These are phyloP conservation scores for Aureobasidium sp. DNA, from an alignment of 2,329 filamentous ascomycete species.

Conservation along the genomic window DNA sequence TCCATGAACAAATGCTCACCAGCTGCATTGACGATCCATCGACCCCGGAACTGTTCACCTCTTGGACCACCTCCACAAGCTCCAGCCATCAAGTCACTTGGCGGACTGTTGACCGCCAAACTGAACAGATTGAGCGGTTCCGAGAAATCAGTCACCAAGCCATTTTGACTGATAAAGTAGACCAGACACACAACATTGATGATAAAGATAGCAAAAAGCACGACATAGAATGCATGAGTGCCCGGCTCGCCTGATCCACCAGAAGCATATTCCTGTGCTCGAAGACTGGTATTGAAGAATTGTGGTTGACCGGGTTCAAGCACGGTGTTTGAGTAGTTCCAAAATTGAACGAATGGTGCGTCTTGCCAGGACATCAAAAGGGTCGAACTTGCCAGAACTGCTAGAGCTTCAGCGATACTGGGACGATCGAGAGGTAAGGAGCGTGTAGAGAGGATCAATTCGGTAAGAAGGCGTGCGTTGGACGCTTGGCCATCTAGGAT, in stretches of 20 bases:
- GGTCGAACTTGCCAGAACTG: conserved; percentile 62
- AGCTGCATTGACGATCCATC: conserved; percentile 29
- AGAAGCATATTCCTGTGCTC: conserved; percentile 63
- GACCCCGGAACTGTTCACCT: conserved; percentile 42
- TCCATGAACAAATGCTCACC: conserved; percentile 48
- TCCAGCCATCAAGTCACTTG: conserved; percentile 45
- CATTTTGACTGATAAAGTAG: conserved; percentile 54
- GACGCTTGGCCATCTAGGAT: conserved; percentile 37
- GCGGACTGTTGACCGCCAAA: conserved; percentile 60
- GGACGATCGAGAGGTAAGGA: conserved; percentile 50
- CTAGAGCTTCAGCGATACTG: conserved; percentile 65
- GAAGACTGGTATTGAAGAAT: conserved; percentile 57
- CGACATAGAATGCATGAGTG: conserved; percentile 59
- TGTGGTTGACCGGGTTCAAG: conserved; percentile 46
- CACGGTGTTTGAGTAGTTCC: conserved; percentile 21
- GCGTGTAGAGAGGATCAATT: conserved; percentile 34
- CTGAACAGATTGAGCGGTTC: conserved; percentile 71
- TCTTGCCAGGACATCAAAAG: conserved; percentile 54
- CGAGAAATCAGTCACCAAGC: conserved; percentile 69
- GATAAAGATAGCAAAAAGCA: conserved; percentile 58
- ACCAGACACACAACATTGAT: conserved; percentile 60
- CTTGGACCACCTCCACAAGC: conserved; percentile 51
- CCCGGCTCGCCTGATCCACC: conserved; percentile 41
- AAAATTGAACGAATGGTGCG: conserved; percentile 53
- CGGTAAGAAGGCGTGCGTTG: conserved; percentile 39